These are phyloP conservation scores for Solanum ossicruentum DNA, from an alignment of 257 asterid species.

Conservation along the genomic window DNA sequence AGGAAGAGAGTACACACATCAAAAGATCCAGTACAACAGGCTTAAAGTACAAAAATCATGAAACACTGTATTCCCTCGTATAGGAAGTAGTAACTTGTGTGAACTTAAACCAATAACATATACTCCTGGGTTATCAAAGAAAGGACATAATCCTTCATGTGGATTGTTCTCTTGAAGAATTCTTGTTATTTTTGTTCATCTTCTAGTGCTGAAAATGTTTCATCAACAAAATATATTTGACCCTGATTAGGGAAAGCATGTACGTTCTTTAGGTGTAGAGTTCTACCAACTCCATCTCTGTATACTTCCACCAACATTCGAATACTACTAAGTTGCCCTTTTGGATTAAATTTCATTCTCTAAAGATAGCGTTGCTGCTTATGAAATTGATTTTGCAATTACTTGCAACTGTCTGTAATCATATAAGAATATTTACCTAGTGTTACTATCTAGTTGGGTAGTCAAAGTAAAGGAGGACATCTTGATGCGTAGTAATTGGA, in stretches of 20 bases:
- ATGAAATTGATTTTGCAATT: background rate
- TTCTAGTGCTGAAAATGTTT: background rate
- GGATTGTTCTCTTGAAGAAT: background rate
- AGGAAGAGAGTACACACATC: background rate
- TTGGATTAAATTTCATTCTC: background rate
- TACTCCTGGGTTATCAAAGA: background rate
- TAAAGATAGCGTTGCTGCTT: background rate
- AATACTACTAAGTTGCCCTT: background rate
- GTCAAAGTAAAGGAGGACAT: background rate
- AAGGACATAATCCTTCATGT: background rate
- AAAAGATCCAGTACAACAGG: background rate
- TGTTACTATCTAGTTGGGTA: background rate
- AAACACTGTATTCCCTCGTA: background rate
- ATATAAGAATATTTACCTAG: background rate
- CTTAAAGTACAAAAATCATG: background rate
- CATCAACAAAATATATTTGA: background rate
- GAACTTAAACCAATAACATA: background rate
- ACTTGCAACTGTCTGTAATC: background rate
- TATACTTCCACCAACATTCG: background rate
- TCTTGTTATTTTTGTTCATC: background rate
- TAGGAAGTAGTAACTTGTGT: background rate
- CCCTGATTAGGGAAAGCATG: background rate
- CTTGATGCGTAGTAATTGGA: background rate
- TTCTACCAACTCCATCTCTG: background rate
- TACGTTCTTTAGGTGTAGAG: background rate